Evolutionary conservation across 192 early-diverging fungal genomes (phyloP).

Genomic region (Linnemannia zychae): DNA sequence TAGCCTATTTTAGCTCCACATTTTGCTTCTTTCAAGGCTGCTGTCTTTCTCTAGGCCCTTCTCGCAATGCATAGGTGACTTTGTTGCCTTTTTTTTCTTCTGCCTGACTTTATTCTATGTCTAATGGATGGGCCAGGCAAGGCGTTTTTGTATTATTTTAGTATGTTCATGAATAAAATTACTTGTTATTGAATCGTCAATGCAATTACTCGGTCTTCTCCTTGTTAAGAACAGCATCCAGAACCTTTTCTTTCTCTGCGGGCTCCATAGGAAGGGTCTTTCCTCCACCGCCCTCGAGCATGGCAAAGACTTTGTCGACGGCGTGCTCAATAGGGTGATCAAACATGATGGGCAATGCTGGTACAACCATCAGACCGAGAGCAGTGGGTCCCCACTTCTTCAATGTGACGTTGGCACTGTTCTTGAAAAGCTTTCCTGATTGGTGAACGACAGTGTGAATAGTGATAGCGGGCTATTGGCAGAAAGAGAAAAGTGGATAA

Average conservation of each 20-base stretch:
- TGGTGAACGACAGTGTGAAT: constrained; percentile 76
- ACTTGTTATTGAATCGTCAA: background rate
- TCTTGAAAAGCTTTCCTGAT: constrained; percentile 56
- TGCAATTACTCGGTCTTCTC: constrained; percentile 55
- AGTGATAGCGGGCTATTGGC: constrained; percentile 66
- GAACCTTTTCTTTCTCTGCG: constrained; percentile 33
- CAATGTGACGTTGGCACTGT: constrained; percentile 61
- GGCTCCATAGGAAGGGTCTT: constrained; percentile 53
- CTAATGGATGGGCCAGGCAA: background rate
- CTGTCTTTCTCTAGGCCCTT: no score
- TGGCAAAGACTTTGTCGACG: constrained; percentile 72
- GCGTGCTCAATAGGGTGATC: constrained; percentile 73
- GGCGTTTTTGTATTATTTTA: background rate
- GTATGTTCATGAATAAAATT: background rate
- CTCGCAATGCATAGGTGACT: no score
- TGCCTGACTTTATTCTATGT: background rate
- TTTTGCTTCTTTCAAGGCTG: no score
- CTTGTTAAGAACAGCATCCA: constrained; percentile 31
- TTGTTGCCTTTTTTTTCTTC: no score
- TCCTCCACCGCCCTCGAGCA: constrained; percentile 46
- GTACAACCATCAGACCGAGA: constrained; percentile 71
- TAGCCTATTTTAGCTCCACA: no score
- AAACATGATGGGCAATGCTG: constrained; percentile 72
- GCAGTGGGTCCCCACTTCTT: constrained; percentile 72
- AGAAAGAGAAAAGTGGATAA: background rate